A percentile compares a stretch with the other conserved stretches of the same genome.
phyloP scores from a whole-genome alignment of 257 asterid genomes.

The Gynochthodes officinalis region DNA sequence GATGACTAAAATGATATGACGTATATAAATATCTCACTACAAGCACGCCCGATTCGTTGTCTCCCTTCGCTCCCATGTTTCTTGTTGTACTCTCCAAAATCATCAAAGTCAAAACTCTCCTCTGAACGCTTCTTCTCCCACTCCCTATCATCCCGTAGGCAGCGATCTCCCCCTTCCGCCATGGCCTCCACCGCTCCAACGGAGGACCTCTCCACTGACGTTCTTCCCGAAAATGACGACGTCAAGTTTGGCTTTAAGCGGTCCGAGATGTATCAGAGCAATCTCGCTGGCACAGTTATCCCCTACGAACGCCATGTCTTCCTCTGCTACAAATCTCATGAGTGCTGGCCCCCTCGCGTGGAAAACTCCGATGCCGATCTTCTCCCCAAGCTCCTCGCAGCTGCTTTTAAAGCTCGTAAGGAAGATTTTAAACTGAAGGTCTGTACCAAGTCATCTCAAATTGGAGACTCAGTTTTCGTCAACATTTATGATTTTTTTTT shows the following conservation, averaged over 20 bases:
- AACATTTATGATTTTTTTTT: background rate
- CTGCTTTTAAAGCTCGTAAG: constrained; percentile 64
- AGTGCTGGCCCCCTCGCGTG: constrained; percentile 77
- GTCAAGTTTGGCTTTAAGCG: constrained; percentile 74
- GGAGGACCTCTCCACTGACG: constrained; percentile 41
- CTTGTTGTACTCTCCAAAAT: background rate
- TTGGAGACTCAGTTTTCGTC: background rate
- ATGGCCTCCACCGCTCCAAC: constrained; percentile 60
- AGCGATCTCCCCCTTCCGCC: constrained; percentile 24
- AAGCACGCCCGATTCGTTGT: background rate
- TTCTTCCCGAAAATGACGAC: constrained; percentile 27
- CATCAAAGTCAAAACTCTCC: constrained; percentile 8
- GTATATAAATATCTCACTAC: constrained; percentile 10
- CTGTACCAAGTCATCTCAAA: background rate
- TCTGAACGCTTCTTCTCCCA: constrained; percentile 20
- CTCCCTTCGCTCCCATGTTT: background rate
- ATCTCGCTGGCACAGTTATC: constrained; percentile 62
- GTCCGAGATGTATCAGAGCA: constrained; percentile 60
- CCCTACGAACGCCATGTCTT: constrained; percentile 81
- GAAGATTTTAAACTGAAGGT: constrained; percentile 61
- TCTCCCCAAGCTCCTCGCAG: constrained; percentile 67
- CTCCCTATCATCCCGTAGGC: background rate
- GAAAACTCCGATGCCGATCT: constrained; percentile 82
- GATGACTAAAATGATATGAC: too few species aligned
- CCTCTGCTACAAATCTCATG: constrained; percentile 84